Conservation (phyloP, 768 basidiomycete species). For the Boletellus ananiceps region DNA sequence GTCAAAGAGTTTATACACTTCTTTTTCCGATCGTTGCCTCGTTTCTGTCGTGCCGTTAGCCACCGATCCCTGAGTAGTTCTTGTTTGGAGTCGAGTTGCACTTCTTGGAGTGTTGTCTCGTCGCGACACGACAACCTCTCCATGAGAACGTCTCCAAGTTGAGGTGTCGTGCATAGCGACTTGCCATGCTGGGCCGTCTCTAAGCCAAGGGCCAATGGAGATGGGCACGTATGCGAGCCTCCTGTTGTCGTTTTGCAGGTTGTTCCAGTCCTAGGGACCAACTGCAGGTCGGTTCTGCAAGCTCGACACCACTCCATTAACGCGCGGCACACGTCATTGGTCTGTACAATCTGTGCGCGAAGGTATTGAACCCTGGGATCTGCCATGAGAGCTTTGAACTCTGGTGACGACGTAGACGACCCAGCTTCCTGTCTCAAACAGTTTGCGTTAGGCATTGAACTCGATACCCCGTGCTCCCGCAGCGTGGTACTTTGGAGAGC, state of each 20-base stretch:
- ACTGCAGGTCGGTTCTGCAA: neutral
- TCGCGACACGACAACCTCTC: no score
- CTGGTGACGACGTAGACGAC: neutral
- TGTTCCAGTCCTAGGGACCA: neutral
- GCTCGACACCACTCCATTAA: constrained; percentile 13
- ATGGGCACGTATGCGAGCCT: neutral
- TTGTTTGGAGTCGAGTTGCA: constrained; percentile 2
- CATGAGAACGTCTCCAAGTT: neutral
- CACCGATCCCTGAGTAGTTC: constrained; percentile 9
- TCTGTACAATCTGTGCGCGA: constrained; percentile 5
- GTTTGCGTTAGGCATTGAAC: neutral
- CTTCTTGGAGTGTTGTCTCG: neutral
- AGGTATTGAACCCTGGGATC: constrained; percentile 12
- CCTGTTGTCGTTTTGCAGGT: neutral
- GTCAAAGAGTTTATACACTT: no score
- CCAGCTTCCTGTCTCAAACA: neutral
- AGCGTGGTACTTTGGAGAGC: neutral
- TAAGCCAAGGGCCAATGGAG: neutral
- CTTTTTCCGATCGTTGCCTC: neutral
- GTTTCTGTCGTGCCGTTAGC: constrained; percentile 3
- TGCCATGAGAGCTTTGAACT: neutral
- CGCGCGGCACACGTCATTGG: neutral
- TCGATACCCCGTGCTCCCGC: neutral
- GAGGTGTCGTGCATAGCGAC: neutral
- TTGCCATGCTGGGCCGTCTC: neutral